Evolutionary conservation across 1,139 yeast genomes (phyloP), one percentile per base, ranked within the genome.

Genomic region (Geotrichum cucujoidarum): DNA sequence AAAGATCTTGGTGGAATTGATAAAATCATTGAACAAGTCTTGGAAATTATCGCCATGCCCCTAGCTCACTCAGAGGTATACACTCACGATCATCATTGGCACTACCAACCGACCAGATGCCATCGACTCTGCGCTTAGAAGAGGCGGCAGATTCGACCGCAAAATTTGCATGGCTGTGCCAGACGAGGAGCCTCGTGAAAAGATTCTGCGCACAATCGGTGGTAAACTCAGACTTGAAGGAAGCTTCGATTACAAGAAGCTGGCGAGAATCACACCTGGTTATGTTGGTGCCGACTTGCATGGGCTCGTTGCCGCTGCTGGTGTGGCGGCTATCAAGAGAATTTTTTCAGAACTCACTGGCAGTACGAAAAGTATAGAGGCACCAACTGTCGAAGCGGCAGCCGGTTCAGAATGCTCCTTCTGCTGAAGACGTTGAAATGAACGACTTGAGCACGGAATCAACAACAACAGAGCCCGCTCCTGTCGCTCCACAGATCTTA

Each of bases 71-170:
- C 97, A 0, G 98, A 92, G 65, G 86, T 92, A 1, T 92, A 88
- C 61, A 57, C 72, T 16, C 76, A 90, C 8, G 85, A 88, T 92
- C 59, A 87, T 92, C 2, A 85, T 92, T 53, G 98, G 98, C 39
- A 98, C 98, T 0, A 92, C 99, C 0, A 94, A 92, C 65, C 76
- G 98, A 59, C 99, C 99, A 0, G 98, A 92, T 65, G 81, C 97
- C 0, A 76, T 92, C 33, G 99, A 92, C 67, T 90, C 97, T 0
- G 98, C 98, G 0, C 74, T 92, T 55, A 76, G 98, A 68, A 77
- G 98, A 65, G 97, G 97, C 0, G 99, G 98, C 2, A 77, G 99
- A 63, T 92, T 92, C 60, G 98, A 92, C 62, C 76, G 96, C 54
- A 98, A 94, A 65, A 92, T 94, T 50, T 87, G 94, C 62, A 73